Evolutionary conservation across 2,329 filamentous ascomycete genomes (phyloP), one percentile per base, ranked within the genome.

Genomic region (Tothia fuscella): DNA sequence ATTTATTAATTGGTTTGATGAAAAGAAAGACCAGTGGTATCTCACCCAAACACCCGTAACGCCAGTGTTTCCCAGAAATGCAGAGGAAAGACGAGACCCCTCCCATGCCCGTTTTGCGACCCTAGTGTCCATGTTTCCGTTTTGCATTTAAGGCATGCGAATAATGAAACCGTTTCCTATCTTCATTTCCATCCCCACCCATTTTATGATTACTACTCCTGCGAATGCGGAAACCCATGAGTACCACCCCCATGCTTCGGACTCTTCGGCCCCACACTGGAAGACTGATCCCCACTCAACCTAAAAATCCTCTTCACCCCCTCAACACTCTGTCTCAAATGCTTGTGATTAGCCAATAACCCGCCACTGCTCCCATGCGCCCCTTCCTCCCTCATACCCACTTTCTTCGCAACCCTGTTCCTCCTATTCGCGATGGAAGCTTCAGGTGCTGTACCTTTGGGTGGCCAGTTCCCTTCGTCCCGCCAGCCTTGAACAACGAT

Each of bases 401-500:
- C 10, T 6, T 14, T 20, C 16, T 39, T 28, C 19, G 26, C 38
- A 42, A 43, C 26, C 20, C 25, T 43, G 21, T 54, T 54, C 48
- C 58, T 61, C 50, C 59, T 59, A 29, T 60, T 56, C 13, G 49
- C 53, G 5, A 62, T 56, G 33, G 62, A 62, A 47, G 68, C 57
- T 53, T 73, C 66, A 34, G 67, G 51, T 35, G 70, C 53, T 14
- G 64, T 63, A 0, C 69, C 58, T 50, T 74, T 76, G 1, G 83
- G 85, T 4, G 89, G 88, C 89, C 89, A 96, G 59, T 94, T 85
- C 13, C 87, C 88, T 52, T 91, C 85, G 30, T 84, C 73, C 60
- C 93, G 93, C 89, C 89, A 95, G 32, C 89, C 89, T 21, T 81
- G 72, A 1, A 96, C 87, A 49, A 89, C 82, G 10, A 84, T 77